phyloP scores from a whole-genome alignment of 176 grass and related monocot species.

The Eragrostis curvula region DNA sequence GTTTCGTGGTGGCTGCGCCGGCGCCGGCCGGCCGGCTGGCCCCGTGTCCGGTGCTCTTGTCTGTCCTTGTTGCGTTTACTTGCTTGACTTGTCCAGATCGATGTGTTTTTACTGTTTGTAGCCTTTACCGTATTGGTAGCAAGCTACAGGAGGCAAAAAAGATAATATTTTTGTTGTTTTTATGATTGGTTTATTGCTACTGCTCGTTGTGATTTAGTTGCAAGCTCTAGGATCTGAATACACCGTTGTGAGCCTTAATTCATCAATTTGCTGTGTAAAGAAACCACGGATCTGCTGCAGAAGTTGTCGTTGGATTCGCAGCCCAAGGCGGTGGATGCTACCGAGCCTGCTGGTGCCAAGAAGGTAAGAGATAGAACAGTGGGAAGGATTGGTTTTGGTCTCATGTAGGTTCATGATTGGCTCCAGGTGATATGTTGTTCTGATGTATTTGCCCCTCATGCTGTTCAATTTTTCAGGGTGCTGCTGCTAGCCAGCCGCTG shows the following conservation, averaged over 20 bases:
- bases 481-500: slow-evolving; percentile 58
- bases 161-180: not conserved
- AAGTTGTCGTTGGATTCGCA: slow-evolving; percentile 71
- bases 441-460: not conserved
- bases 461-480: slow-evolving; percentile 40
- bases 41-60: not conserved
- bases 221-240: slow-evolving; percentile 21
- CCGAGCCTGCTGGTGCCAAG: slow-evolving; percentile 33
- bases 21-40: slow-evolving; percentile 6
- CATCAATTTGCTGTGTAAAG: slow-evolving; percentile 38
- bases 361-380: slow-evolving; percentile 53
- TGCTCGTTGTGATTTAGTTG: not conserved
- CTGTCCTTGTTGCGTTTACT: slow-evolving; percentile 19
- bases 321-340: slow-evolving; percentile 48
- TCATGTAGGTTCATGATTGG: slow-evolving; percentile 20
- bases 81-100: slow-evolving; percentile 37
- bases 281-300: slow-evolving; percentile 85
- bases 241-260: slow-evolving; percentile 46
- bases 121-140: not conserved
- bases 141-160: not conserved
- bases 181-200: not conserved
- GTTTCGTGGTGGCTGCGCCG: slow-evolving; percentile 24
- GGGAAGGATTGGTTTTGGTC: slow-evolving; percentile 11
- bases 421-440: slow-evolving; percentile 14
- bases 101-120: slow-evolving; percentile 36